These are phyloP conservation scores for Mortierella sp. DNA, from an alignment of 371 early-diverging fungal genomes.

Conservation along the genomic window DNA sequence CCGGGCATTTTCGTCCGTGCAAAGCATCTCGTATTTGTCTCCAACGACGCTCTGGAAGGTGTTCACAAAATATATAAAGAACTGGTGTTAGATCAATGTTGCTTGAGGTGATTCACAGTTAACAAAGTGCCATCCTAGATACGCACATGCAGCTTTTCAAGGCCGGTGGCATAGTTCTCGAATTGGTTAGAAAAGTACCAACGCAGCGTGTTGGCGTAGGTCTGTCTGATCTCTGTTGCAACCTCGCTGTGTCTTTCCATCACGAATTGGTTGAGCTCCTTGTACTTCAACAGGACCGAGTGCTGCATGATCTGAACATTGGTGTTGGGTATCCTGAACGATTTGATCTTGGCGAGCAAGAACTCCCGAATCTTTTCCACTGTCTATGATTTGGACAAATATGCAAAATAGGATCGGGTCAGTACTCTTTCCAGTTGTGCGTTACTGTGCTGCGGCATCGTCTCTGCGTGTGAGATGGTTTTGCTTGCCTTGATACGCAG, in stretches of 20 bases:
- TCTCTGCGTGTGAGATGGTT: background rate
- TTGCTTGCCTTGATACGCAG: constrained; percentile 75
- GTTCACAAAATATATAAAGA: background rate
- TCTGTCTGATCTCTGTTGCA: constrained; percentile 86
- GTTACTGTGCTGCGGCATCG: background rate
- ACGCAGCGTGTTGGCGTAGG: constrained; percentile 85
- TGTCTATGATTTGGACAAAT: constrained; percentile 57
- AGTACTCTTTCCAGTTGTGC: background rate
- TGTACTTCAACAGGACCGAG: constrained; percentile 89
- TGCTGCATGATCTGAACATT: constrained; percentile 94
- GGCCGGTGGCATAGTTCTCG: constrained; percentile 84
- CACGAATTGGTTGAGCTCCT: constrained; percentile 88
- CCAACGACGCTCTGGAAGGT: constrained; percentile 72
- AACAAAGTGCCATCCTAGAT: background rate
- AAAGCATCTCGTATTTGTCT: constrained; percentile 87
- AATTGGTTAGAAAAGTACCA: constrained; percentile 92
- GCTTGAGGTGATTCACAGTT: background rate
- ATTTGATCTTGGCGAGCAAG: constrained; percentile 85
- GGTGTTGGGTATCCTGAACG: constrained; percentile 87
- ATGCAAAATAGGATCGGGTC: background rate
- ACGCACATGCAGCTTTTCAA: constrained; percentile 80
- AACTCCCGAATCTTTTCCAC: constrained; percentile 89
- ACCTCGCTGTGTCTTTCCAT: constrained; percentile 91
- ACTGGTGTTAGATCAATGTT: background rate
- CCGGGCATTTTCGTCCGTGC: constrained; percentile 81